Percentiles rank a stretch among this genome's conserved stretches.
phyloP scores from a whole-genome alignment of 1,284 basidiomycete species.

The Trichosporon coremiiforme region DNA sequence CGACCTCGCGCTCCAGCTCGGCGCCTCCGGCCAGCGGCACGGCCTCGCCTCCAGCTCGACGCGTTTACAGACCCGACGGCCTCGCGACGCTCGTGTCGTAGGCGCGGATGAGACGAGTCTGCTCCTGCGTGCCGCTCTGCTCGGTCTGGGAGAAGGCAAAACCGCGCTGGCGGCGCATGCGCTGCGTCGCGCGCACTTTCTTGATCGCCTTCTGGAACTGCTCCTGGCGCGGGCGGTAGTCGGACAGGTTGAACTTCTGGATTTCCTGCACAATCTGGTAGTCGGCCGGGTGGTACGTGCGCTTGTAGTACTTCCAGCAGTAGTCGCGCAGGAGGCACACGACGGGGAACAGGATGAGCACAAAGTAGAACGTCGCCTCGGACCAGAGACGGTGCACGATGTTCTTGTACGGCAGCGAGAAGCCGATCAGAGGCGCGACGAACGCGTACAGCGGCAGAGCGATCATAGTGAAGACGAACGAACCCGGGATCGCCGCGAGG shows the following conservation, averaged over 20 bases:
- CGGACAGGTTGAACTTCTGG: slow-evolving; percentile 96
- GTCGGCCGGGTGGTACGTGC: slow-evolving; percentile 84
- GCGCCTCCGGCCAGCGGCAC: neutral
- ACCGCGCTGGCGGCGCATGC: slow-evolving; percentile 88
- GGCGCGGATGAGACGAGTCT: slow-evolving; percentile 79
- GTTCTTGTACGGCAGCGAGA: slow-evolving; percentile 85
- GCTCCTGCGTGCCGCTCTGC: slow-evolving; percentile 73
- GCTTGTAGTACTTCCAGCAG: slow-evolving; percentile 92
- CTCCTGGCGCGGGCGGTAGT: slow-evolving; percentile 95
- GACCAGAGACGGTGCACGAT: slow-evolving; percentile 88
- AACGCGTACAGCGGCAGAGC: slow-evolving; percentile 89
- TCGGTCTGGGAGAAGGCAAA: slow-evolving; percentile 97
- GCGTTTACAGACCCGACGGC: slow-evolving; percentile 50
- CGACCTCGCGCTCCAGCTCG: too few relatives aligned
- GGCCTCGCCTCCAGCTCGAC: neutral
- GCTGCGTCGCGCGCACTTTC: slow-evolving; percentile 92
- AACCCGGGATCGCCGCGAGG: slow-evolving; percentile 93
- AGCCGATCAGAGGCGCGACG: slow-evolving; percentile 77
- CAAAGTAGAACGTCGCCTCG: slow-evolving; percentile 84
- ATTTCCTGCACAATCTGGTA: slow-evolving; percentile 97
- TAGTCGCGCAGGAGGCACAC: slow-evolving; percentile 89
- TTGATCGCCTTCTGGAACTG: slow-evolving; percentile 99
- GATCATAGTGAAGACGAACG: slow-evolving; percentile 90
- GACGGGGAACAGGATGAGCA: slow-evolving; percentile 81
- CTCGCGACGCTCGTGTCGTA: slow-evolving; percentile 72